Evolutionary conservation across 495 filamentous ascomycete genomes (phyloP).

Genomic region (Poronia punctata): DNA sequence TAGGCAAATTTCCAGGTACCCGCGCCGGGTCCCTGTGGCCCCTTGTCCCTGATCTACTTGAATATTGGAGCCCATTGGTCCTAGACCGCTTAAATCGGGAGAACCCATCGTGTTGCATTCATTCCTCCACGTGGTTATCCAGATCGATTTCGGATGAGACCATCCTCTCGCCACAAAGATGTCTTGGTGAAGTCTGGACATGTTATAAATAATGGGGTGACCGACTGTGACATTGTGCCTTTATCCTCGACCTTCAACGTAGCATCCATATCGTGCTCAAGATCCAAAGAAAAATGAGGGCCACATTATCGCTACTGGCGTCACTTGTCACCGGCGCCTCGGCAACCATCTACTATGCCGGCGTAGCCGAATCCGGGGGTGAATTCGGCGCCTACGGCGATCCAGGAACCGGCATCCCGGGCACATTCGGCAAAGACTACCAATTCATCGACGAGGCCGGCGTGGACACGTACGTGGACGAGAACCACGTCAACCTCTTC

Average conservation of each 20-base stretch:
- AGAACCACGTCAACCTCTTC: slow-evolving; percentile 45
- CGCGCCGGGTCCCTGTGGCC: not conserved
- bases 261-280: too few species aligned
- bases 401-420: slow-evolving; percentile 41
- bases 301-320: slow-evolving; percentile 20
- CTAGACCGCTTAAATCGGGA: not conserved
- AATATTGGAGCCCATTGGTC: not conserved
- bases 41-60: not conserved
- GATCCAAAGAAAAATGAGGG: too few species aligned
- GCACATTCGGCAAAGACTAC: slow-evolving; percentile 45
- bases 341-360: slow-evolving; percentile 47
- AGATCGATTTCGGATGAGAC: not conserved
- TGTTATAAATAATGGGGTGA: too few species aligned
- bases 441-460: slow-evolving; percentile 41
- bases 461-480: slow-evolving; percentile 40
- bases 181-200: too few species aligned
- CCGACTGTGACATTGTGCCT: too few species aligned
- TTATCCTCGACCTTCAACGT: not conserved
- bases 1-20: too few species aligned
- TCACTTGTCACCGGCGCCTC: slow-evolving; percentile 25
- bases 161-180: not conserved
- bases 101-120: too few species aligned
- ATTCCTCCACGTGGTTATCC: not conserved
- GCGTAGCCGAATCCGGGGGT: slow-evolving; percentile 46
- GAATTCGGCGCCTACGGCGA: slow-evolving; percentile 46